Conservation (phyloP, 1,284 basidiomycete species). For the Leccinum idahoense region DNA sequence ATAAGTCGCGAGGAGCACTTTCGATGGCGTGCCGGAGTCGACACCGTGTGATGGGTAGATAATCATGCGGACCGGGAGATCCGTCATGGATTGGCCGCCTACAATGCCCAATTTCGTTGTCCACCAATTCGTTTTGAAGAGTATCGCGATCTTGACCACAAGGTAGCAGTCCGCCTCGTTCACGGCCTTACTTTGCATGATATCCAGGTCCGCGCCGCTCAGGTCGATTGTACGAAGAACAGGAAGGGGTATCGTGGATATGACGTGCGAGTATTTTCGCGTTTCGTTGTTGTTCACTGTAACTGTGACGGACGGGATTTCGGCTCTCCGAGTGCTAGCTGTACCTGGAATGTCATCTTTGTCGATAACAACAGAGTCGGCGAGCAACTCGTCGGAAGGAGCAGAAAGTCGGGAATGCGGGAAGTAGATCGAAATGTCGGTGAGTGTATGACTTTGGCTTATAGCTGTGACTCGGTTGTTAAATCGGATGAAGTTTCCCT, state of each 20-base stretch:
- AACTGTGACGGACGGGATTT: conserved; percentile 1
- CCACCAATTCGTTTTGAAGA: conserved; percentile 34
- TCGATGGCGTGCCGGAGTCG: conserved; percentile 7
- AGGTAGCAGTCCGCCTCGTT: background rate
- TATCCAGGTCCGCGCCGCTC: conserved; percentile 6
- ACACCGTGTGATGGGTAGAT: conserved; percentile 35
- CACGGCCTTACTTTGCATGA: conserved; percentile 15
- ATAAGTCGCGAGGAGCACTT: conserved; percentile 15
- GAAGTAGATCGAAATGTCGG: background rate
- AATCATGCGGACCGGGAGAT: conserved; percentile 30
- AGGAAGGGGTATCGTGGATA: conserved; percentile 17
- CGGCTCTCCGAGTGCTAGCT: background rate
- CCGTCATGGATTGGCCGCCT: conserved; percentile 33
- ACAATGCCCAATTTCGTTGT: conserved; percentile 17
- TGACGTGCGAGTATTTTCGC: conserved; percentile 11
- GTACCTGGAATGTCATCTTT: background rate
- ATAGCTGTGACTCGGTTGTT: conserved; percentile 11
- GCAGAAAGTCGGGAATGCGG: background rate
- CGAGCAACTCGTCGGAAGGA: background rate
- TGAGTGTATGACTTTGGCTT: background rate
- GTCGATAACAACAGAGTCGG: background rate
- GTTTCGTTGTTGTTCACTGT: conserved; percentile 1
- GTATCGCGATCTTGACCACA: conserved; percentile 28
- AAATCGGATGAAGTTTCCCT: conserved; percentile 1
- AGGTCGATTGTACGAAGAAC: conserved; percentile 15